Evolutionary conservation across 2,329 filamentous ascomycete species (phyloP).

Genomic region (Didymosphaeria variabile): DNA sequence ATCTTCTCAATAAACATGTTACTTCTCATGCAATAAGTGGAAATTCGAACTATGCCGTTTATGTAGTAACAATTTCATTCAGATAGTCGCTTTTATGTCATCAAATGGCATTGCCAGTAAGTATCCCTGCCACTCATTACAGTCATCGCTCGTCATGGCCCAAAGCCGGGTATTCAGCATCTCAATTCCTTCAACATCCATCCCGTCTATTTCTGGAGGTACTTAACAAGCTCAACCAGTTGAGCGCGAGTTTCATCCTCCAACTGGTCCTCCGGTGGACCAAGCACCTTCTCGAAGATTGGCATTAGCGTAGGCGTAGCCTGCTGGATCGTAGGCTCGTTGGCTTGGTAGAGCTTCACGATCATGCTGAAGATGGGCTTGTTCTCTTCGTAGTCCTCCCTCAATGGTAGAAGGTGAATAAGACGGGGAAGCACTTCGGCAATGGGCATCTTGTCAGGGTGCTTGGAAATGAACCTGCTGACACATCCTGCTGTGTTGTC

Average conservation of each 20-base stretch:
- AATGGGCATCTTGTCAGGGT: constrained; percentile 84
- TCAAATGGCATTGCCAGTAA: constrained; percentile 1
- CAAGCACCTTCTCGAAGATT: constrained; percentile 77
- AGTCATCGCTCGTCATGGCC: constrained; percentile 18
- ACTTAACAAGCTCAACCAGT: constrained; percentile 70
- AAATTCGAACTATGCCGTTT: not conserved
- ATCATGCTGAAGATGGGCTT: constrained; percentile 92
- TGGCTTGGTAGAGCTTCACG: constrained; percentile 79
- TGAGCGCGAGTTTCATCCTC: constrained; percentile 74
- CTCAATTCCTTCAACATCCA: constrained; percentile 34
- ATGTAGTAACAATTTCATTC: constrained; percentile 19
- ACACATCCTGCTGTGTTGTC: constrained; percentile 95
- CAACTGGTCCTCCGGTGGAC: constrained; percentile 77
- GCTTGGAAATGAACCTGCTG: constrained; percentile 88
- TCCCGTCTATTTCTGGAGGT: constrained; percentile 51
- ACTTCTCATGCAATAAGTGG: no score
- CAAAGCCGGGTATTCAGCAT: constrained; percentile 21
- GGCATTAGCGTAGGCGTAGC: constrained; percentile 75
- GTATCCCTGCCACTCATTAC: constrained; percentile 3
- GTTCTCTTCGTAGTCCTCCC: constrained; percentile 97
- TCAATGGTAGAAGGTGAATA: constrained; percentile 81
- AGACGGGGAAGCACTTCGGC: constrained; percentile 82
- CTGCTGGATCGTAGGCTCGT: constrained; percentile 73
- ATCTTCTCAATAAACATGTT: not conserved
- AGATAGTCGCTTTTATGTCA: constrained; percentile 11